Conservation (phyloP, 768 basidiomycete genomes). For the Galerina marginata region DNA sequence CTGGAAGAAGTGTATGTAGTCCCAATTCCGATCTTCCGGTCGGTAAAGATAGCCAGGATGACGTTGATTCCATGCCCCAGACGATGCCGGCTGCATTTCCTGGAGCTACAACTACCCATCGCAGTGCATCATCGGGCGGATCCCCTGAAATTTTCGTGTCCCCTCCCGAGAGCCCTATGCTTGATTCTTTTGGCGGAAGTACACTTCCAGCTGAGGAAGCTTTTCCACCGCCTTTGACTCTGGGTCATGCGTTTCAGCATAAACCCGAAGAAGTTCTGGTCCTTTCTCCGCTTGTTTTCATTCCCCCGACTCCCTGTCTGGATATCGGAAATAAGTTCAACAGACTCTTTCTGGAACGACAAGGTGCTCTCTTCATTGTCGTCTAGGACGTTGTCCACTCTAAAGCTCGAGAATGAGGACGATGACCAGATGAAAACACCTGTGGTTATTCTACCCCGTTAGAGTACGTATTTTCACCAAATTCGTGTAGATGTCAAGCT, state of each 20-base stretch:
- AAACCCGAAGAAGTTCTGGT: no score
- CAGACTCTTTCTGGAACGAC: background rate
- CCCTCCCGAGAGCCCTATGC: background rate
- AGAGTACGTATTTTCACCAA: conserved; percentile 4
- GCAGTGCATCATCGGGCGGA: no score
- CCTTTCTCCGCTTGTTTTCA: no score
- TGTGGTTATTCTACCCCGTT: background rate
- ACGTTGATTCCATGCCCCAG: background rate
- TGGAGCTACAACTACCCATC: no score
- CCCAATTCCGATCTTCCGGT: background rate
- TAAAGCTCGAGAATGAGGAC: background rate
- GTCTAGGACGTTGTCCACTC: no score
- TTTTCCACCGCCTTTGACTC: no score
- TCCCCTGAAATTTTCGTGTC: background rate
- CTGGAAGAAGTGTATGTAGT: conserved; percentile 5
- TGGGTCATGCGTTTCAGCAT: no score
- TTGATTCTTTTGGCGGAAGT: no score
- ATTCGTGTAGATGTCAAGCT: background rate
- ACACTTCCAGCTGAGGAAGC: no score
- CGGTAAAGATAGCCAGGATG: background rate
- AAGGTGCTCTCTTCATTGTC: background rate
- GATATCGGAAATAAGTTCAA: background rate
- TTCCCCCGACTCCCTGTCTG: background rate
- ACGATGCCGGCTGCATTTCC: no score
- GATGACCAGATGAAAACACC: background rate